Evolutionary conservation across 1,284 basidiomycete genomes (phyloP).

Genomic region (Ceratobasidium sp.): DNA sequence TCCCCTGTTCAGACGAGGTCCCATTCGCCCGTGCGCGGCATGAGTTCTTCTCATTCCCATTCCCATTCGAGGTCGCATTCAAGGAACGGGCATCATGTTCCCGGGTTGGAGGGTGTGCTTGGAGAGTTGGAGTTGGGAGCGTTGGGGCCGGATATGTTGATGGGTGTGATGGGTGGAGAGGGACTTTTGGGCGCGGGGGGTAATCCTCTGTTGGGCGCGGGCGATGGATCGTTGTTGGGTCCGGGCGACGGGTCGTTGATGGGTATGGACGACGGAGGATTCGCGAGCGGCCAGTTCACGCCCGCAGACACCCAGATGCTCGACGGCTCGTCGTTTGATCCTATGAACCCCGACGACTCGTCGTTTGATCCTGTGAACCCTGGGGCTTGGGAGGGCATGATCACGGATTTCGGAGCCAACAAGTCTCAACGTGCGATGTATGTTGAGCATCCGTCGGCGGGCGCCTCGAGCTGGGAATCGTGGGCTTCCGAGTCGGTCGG

Average conservation of each 20-base stretch:
- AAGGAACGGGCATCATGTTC: not conserved
- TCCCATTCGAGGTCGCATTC: conserved; percentile 30
- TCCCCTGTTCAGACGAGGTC: conserved; percentile 25
- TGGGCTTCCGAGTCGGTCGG: conserved; percentile 55
- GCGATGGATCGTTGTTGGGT: not conserved
- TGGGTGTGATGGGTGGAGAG: not conserved
- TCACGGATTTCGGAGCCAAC: not conserved
- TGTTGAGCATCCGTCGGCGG: conserved; percentile 30
- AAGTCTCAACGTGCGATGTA: conserved; percentile 24
- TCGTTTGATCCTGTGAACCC: conserved; percentile 9
- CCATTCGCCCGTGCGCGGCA: conserved; percentile 16
- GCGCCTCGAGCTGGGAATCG: not conserved
- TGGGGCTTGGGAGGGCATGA: conserved; percentile 15
- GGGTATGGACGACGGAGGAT: too few species aligned
- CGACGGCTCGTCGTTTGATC: conserved; percentile 22
- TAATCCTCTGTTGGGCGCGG: not conserved
- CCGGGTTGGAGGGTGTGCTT: not conserved
- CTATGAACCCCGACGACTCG: conserved; percentile 4
- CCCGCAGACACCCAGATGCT: conserved; percentile 30
- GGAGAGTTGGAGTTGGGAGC: conserved; percentile 1
- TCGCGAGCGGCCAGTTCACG: conserved; percentile 12
- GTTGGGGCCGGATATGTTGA: not conserved
- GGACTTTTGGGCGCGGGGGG: not conserved
- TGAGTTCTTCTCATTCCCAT: not conserved
- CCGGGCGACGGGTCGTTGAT: not conserved